Conservation (phyloP, 331 rosid genomes). For the Malus hybrid region DNA sequence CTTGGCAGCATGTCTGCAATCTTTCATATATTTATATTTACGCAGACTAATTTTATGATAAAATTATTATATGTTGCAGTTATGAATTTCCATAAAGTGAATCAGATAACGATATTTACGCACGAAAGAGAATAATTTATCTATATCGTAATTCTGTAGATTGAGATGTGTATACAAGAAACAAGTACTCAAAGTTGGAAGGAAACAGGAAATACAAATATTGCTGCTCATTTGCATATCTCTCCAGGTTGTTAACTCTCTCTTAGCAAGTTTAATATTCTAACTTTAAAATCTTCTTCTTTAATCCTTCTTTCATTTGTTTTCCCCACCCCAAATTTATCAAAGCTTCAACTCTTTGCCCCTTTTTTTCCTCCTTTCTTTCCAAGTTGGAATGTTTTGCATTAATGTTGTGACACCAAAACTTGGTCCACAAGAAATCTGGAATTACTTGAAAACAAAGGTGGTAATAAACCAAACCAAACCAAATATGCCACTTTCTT, state of each 20-base stretch:
- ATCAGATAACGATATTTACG: background rate
- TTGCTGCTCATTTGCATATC: background rate
- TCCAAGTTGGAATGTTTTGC: background rate
- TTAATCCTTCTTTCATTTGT: constrained; percentile 1
- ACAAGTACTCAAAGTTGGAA: background rate
- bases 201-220: background rate
- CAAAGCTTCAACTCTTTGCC: background rate
- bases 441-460: constrained; percentile 33
- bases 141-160: background rate
- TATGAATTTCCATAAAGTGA: constrained; percentile 1
- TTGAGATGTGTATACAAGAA: background rate
- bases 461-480: constrained; percentile 17
- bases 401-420: constrained; percentile 12
- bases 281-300: background rate
- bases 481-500: constrained; percentile 25
- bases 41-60: background rate
- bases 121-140: background rate
- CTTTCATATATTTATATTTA: background rate
- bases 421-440: constrained; percentile 48
- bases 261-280: constrained; percentile 8
- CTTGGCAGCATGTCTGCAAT: background rate
- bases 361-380: background rate
- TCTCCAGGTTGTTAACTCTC: constrained; percentile 3
- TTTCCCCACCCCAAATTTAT: background rate
- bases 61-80: constrained; percentile 8